These are phyloP conservation scores for Penicillium odoratum DNA, from an alignment of 495 filamentous ascomycete species.

Conservation along the genomic window DNA sequence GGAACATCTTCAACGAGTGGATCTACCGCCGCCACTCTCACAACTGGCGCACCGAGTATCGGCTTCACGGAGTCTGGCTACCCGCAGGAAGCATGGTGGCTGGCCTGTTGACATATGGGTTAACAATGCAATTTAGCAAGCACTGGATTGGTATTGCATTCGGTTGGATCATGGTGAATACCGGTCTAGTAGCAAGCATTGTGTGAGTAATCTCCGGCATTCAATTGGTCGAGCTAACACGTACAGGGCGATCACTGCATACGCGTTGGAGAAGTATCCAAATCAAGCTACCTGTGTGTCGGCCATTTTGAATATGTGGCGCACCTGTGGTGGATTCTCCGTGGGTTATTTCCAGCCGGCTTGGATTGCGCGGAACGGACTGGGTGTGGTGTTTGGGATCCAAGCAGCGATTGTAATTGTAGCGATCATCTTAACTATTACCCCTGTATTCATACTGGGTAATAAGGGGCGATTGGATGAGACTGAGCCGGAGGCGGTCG, in stretches of 20 bases:
- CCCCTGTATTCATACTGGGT: conserved; percentile 28
- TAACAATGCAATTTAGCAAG: conserved; percentile 36
- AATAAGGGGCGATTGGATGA: conserved; percentile 1
- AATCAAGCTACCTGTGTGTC: conserved; percentile 40
- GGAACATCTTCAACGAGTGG: conserved; percentile 39
- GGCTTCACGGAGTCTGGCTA: conserved; percentile 40
- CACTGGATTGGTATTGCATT: conserved; percentile 43
- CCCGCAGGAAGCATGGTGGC: conserved; percentile 32
- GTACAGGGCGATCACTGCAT: conserved; percentile 37
- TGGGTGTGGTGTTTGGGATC: conserved; percentile 44
- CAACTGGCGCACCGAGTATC: conserved; percentile 33
- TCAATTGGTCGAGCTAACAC: background rate
- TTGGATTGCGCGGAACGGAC: conserved; percentile 43
- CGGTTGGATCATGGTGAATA: conserved; percentile 43
- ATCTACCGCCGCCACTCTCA: conserved; percentile 32
- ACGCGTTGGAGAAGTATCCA: conserved; percentile 46
- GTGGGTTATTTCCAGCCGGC: conserved; percentile 49
- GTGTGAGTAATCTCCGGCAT: conserved; percentile 27
- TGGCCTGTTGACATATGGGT: conserved; percentile 37
- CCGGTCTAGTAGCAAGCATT: conserved; percentile 37
- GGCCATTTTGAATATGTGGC: conserved; percentile 46
- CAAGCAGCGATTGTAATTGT: conserved; percentile 43
- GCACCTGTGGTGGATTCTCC: conserved; percentile 46
- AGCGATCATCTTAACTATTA: conserved; percentile 30
- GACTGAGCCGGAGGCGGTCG: background rate